phyloP scores from a whole-genome alignment of 179 eudicot genomes.

The Camellia oleifera region DNA sequence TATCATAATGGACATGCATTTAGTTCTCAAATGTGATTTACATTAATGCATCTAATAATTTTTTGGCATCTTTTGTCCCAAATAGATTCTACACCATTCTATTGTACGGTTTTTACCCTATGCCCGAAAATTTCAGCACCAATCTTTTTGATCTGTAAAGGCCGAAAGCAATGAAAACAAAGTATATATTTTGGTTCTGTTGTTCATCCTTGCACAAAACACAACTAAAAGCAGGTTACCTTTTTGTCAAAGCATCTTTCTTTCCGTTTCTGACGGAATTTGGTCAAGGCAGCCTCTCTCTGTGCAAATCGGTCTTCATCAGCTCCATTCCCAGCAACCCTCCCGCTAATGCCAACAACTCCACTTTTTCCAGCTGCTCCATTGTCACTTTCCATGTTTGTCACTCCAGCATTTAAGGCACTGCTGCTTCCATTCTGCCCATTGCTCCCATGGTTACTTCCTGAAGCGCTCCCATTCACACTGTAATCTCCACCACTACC shows the following conservation, averaged over 20 bases:
- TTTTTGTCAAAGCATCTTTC: slow-evolving; percentile 66
- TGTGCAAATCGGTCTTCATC: slow-evolving; percentile 40
- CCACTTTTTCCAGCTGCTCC: slow-evolving; percentile 27
- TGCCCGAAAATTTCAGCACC: neutral
- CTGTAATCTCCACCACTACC: slow-evolving; percentile 30
- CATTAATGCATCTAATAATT: neutral
- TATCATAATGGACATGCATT: neutral
- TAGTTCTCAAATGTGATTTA: neutral
- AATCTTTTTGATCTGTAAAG: neutral
- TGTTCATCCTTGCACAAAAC: neutral
- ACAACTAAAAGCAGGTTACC: slow-evolving; percentile 31
- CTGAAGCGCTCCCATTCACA: slow-evolving; percentile 44
- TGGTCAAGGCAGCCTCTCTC: slow-evolving; percentile 52
- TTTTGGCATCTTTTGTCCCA: neutral
- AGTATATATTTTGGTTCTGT: neutral
- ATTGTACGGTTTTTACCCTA: neutral
- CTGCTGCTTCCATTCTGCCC: slow-evolving; percentile 41
- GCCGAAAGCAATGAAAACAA: neutral
- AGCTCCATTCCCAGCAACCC: slow-evolving; percentile 28
- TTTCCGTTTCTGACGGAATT: slow-evolving; percentile 56
- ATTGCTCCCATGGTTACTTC: slow-evolving; percentile 44
- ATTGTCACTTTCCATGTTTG: slow-evolving; percentile 21
- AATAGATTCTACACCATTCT: neutral
- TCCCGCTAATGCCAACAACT: slow-evolving; percentile 18
- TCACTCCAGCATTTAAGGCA: slow-evolving; percentile 16